phyloP scores from a whole-genome alignment of 2,329 filamentous ascomycete species.

The Sporothrix globosa region DNA sequence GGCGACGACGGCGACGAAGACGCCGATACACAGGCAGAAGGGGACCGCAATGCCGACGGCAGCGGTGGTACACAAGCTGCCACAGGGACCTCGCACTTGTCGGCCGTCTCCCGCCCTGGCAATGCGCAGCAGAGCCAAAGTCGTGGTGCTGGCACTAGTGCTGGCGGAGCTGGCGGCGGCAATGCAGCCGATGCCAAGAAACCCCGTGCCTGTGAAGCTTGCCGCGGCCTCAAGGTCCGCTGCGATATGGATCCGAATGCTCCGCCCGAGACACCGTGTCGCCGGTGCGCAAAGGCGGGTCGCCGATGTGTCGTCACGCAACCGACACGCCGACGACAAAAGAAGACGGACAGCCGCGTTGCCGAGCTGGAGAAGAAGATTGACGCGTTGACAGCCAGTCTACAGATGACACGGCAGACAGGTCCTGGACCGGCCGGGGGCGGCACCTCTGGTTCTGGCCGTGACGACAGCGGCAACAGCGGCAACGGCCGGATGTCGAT shows the following conservation, averaged over 20 bases:
- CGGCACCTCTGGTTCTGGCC: background rate
- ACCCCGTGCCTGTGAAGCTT: slow-evolving; percentile 73
- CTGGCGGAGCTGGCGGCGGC: background rate
- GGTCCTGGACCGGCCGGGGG: background rate
- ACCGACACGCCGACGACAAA: slow-evolving; percentile 77
- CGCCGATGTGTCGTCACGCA: slow-evolving; percentile 76
- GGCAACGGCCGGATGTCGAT: slow-evolving; percentile 2
- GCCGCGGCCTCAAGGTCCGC: slow-evolving; percentile 76
- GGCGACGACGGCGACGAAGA: background rate
- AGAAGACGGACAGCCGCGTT: slow-evolving; percentile 87
- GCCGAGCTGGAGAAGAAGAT: slow-evolving; percentile 92
- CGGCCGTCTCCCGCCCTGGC: background rate
- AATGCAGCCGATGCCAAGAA: slow-evolving; percentile 60
- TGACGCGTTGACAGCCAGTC: slow-evolving; percentile 78
- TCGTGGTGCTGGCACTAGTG: background rate
- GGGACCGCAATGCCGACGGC: background rate
- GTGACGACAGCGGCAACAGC: background rate
- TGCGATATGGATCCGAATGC: slow-evolving; percentile 74
- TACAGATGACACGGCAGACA: slow-evolving; percentile 59
- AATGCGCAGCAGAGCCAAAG: background rate
- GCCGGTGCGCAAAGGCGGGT: slow-evolving; percentile 79
- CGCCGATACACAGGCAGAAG: background rate
- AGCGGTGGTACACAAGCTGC: background rate
- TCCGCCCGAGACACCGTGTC: slow-evolving; percentile 63
- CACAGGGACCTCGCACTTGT: background rate